Percentiles rank a stretch among this genome's conserved stretches.
Evolutionary conservation across 2,329 filamentous ascomycete genomes (phyloP).

Genomic region (Fusarium setosum): DNA sequence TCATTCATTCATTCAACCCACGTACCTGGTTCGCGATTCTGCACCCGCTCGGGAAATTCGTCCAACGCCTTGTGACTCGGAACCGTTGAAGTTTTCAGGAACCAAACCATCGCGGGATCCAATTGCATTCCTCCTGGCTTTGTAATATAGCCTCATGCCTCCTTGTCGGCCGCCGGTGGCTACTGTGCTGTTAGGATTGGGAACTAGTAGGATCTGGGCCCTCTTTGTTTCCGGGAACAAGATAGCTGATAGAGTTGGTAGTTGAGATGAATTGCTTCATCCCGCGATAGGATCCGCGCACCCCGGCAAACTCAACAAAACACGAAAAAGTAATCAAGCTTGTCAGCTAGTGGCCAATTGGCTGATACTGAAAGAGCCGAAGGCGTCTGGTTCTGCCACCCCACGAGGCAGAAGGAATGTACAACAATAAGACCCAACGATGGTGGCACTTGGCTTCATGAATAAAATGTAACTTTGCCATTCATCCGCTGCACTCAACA

Average conservation of each 20-base stretch:
- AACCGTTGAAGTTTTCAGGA: constrained; percentile 28
- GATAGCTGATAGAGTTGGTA: neutral
- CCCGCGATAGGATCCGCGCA: too few species aligned
- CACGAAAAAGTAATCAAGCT: too few species aligned
- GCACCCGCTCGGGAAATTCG: neutral
- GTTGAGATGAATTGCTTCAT: too few species aligned
- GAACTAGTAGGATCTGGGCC: neutral
- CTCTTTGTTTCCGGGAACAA: neutral
- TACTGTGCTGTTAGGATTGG: neutral
- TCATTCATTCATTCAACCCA: neutral
- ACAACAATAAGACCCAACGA: neutral
- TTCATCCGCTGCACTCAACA: constrained; percentile 16
- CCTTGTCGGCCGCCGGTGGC: neutral
- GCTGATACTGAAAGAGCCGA: neutral
- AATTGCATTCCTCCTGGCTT: neutral
- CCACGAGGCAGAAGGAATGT: constrained; percentile 23
- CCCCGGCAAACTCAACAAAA: too few species aligned
- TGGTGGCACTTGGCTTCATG: constrained; percentile 12
- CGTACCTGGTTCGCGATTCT: neutral
- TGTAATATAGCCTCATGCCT: neutral
- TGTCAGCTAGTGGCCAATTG: too few species aligned
- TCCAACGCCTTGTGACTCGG: neutral
- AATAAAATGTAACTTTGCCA: neutral
- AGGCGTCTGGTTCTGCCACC: neutral
- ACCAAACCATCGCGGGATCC: constrained; percentile 15